phyloP scores from a whole-genome alignment of 1,284 basidiomycete genomes.

The Albatrellus sp. region DNA sequence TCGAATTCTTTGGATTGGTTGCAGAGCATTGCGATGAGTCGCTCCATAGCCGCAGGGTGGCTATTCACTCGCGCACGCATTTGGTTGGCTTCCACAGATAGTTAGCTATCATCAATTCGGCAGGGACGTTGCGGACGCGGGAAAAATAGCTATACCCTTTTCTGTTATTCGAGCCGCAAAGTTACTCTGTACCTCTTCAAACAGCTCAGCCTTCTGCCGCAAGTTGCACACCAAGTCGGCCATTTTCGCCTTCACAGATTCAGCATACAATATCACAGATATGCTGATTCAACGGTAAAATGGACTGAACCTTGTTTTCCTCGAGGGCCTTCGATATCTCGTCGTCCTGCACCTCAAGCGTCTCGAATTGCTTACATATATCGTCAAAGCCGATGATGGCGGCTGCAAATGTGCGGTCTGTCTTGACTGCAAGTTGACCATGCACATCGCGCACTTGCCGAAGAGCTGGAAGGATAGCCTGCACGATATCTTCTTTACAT shows the following conservation, averaged over 20 bases:
- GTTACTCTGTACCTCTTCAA: slow-evolving; percentile 4
- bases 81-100: slow-evolving; percentile 3
- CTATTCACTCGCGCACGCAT: slow-evolving; percentile 8
- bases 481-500: background rate
- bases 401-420: background rate
- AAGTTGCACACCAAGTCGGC: slow-evolving; percentile 5
- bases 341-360: background rate
- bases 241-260: slow-evolving; percentile 3
- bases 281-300: background rate
- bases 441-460: slow-evolving; percentile 1
- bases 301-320: background rate
- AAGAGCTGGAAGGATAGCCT: slow-evolving; percentile 1
- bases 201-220: background rate
- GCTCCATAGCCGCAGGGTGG: slow-evolving; percentile 8
- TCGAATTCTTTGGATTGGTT: slow-evolving; percentile 6
- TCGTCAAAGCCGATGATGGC: slow-evolving; percentile 1
- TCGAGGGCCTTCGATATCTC: background rate
- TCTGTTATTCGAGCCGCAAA: slow-evolving; percentile 8
- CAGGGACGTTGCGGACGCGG: background rate
- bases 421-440: background rate
- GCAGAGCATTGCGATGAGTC: slow-evolving; percentile 5
- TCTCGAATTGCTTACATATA: slow-evolving; percentile 2
- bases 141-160: slow-evolving; percentile 4
- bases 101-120: background rate
- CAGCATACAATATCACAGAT: background rate